These are phyloP conservation scores for Phycomyces nitens DNA, from an alignment of 192 early-diverging fungal species.

Conservation along the genomic window DNA sequence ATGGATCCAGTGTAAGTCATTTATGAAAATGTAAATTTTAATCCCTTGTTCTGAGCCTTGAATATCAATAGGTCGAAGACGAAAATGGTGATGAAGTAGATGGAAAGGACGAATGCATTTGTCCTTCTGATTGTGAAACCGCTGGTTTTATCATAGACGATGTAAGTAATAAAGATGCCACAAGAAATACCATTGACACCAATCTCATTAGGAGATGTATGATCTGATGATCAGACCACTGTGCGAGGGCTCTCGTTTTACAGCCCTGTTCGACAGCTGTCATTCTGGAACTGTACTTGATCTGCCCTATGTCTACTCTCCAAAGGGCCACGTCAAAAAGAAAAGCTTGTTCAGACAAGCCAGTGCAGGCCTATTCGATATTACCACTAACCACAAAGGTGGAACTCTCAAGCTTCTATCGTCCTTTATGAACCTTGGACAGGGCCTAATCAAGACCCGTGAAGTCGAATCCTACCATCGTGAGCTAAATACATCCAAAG, in stretches of 20 bases:
- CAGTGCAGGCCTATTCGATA: conserved; percentile 41
- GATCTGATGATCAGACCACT: conserved; percentile 69
- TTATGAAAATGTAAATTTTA: no score
- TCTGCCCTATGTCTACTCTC: conserved; percentile 75
- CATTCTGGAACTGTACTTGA: conserved; percentile 82
- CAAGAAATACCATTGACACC: background rate
- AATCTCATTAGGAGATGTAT: conserved; percentile 48
- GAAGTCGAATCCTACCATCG: conserved; percentile 22
- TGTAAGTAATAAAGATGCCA: conserved; percentile 2
- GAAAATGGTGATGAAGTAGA: conserved; percentile 73
- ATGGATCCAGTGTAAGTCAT: conserved; percentile 56
- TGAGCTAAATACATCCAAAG: conserved; percentile 42
- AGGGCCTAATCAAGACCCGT: conserved; percentile 38
- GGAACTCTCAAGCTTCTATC: conserved; percentile 26
- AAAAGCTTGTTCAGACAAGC: conserved; percentile 42
- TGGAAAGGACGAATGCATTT: conserved; percentile 77
- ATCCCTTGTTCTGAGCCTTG: background rate
- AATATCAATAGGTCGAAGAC: conserved; percentile 22
- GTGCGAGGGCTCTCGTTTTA: conserved; percentile 62
- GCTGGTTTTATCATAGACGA: conserved; percentile 73
- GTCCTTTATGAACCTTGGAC: conserved; percentile 42
- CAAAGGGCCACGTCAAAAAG: conserved; percentile 56
- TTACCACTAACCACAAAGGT: conserved; percentile 44
- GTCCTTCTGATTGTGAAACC: conserved; percentile 52
- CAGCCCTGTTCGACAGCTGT: conserved; percentile 84